These are phyloP conservation scores for Solanum pimpinellifolium DNA, from an alignment of 257 asterid species.

Conservation along the genomic window DNA sequence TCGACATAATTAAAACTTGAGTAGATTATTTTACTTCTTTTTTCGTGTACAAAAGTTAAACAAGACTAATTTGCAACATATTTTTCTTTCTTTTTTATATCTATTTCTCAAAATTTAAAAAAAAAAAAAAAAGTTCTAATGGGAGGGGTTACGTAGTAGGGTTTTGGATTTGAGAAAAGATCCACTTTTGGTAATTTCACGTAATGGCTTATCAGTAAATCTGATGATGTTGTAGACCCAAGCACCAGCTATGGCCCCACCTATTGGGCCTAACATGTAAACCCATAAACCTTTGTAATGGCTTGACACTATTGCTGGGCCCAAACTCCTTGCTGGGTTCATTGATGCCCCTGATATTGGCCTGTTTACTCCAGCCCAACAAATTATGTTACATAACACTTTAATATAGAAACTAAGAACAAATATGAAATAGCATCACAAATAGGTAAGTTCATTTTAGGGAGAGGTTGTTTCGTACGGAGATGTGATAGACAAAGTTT, in stretches of 20 bases:
- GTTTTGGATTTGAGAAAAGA: neutral
- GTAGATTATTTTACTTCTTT: neutral
- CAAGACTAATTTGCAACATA: neutral
- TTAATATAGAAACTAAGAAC: too few species aligned
- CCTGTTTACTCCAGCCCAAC: neutral
- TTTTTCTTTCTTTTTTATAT: neutral
- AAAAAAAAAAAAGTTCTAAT: neutral
- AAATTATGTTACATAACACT: too few species aligned
- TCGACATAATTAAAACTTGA: neutral
- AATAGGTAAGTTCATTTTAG: neutral
- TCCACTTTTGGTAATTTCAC: slow-evolving; percentile 3
- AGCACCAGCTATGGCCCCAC: slow-evolving; percentile 25
- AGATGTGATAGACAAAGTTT: too few species aligned
- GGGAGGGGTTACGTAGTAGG: neutral
- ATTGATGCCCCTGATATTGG: slow-evolving; percentile 34
- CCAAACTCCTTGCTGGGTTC: slow-evolving; percentile 46
- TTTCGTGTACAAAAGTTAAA: neutral
- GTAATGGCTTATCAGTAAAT: slow-evolving; percentile 6
- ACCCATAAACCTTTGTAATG: slow-evolving; percentile 22
- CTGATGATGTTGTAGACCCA: slow-evolving; percentile 20
- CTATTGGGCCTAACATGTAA: slow-evolving; percentile 25
- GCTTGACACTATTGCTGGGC: slow-evolving; percentile 28
- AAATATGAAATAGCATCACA: too few species aligned
- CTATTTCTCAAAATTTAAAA: neutral
- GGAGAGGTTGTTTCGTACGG: neutral